Conservation (phyloP, 768 basidiomycete genomes). For the Sistotremastrum niveocremeum region DNA sequence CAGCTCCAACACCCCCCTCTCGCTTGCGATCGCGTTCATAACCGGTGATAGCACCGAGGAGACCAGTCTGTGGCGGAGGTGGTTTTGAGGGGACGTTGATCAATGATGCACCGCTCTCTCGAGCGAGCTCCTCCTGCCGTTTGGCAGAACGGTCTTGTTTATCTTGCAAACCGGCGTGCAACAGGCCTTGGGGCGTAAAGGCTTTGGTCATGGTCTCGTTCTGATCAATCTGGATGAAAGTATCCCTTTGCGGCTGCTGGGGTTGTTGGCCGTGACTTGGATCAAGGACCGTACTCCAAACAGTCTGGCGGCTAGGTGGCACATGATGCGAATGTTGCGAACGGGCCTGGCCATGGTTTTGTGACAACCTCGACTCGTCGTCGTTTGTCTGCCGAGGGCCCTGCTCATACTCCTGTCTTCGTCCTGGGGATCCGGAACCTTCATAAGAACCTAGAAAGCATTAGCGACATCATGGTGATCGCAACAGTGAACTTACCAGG, state of each 20-base stretch:
- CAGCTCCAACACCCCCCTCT: slow-evolving; percentile 89
- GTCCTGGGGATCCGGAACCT: too few relatives aligned
- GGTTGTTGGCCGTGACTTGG: slow-evolving; percentile 35
- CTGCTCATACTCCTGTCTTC: too few relatives aligned
- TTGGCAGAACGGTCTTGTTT: slow-evolving; percentile 94
- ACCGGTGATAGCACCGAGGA: slow-evolving; percentile 90
- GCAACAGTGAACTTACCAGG: too few relatives aligned
- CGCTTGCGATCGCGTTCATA: slow-evolving; percentile 91
- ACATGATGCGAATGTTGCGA: slow-evolving; percentile 36
- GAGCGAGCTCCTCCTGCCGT: slow-evolving; percentile 84
- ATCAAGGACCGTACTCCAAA: slow-evolving; percentile 88
- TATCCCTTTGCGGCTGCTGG: slow-evolving; percentile 29
- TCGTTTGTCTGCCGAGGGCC: too few relatives aligned
- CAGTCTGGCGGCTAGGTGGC: slow-evolving; percentile 46
- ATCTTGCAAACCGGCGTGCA: slow-evolving; percentile 91
- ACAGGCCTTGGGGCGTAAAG: slow-evolving; percentile 85
- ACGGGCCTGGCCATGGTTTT: slow-evolving; percentile 36
- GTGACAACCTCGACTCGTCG: slow-evolving; percentile 9
- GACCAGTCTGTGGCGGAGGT: slow-evolving; percentile 86
- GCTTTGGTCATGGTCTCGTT: slow-evolving; percentile 84
- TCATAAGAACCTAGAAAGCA: too few relatives aligned
- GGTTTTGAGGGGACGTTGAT: slow-evolving; percentile 95
- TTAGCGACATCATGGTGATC: too few relatives aligned
- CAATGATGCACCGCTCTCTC: slow-evolving; percentile 82
- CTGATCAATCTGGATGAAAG: slow-evolving; percentile 63